A percentile compares a stretch with the other conserved stretches of the same genome.
Evolutionary conservation across 257 asterid genomes (phyloP).

Genomic region (Salvia splendens): DNA sequence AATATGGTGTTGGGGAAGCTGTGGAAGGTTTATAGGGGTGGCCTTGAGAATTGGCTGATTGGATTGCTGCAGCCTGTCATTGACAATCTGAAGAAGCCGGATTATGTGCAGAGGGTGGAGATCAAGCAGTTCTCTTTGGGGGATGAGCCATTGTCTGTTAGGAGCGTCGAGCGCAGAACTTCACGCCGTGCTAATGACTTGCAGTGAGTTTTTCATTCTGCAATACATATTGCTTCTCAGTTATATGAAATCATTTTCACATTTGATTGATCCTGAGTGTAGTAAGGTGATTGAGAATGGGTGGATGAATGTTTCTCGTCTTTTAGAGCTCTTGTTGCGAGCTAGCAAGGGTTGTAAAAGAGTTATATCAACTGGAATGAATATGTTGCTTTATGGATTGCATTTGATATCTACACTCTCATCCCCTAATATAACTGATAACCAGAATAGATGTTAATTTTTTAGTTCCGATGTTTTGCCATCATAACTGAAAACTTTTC

Average conservation of each 20-base stretch:
- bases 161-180: slow-evolving; percentile 82
- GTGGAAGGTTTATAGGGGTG: slow-evolving; percentile 80
- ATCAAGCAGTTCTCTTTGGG: slow-evolving; percentile 84
- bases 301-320: slow-evolving; percentile 2
- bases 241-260: background rate
- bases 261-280: slow-evolving; percentile 2
- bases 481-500: background rate
- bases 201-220: slow-evolving; percentile 65
- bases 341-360: background rate
- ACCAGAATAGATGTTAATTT: background rate
- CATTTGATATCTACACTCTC: background rate
- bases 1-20: slow-evolving; percentile 88
- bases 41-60: slow-evolving; percentile 79
- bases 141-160: slow-evolving; percentile 80
- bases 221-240: slow-evolving; percentile 6
- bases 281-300: slow-evolving; percentile 7
- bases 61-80: slow-evolving; percentile 87
- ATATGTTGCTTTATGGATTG: slow-evolving; percentile 12
- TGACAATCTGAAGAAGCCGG: slow-evolving; percentile 79
- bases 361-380: slow-evolving; percentile 6
- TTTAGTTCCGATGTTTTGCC: background rate
- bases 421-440: background rate
- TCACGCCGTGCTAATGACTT: slow-evolving; percentile 80
- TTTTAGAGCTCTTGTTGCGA: background rate
- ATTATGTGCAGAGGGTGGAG: slow-evolving; percentile 81